Evolutionary conservation across 345 rosid genomes (phyloP).

Genomic region (Eutrema yunnanense): DNA sequence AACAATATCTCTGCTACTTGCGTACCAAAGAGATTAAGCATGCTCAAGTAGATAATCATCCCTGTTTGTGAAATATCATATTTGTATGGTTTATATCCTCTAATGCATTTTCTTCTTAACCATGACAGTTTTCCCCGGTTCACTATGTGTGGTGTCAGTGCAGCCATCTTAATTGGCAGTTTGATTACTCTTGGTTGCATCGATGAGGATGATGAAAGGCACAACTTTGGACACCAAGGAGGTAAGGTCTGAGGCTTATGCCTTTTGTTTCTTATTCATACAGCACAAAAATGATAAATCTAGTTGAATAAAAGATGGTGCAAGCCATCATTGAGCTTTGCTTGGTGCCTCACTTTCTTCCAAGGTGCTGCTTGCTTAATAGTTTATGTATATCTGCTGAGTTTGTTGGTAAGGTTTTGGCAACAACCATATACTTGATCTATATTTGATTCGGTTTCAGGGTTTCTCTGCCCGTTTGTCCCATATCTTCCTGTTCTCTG

Average conservation of each 20-base stretch:
- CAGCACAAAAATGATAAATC: neutral
- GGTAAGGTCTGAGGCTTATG: slow-evolving; percentile 30
- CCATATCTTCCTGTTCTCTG: slow-evolving; percentile 53
- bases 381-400: neutral
- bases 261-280: neutral
- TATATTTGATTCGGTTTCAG: slow-evolving; percentile 27
- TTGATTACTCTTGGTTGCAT: slow-evolving; percentile 50
- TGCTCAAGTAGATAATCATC: neutral
- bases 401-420: neutral
- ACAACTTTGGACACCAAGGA: slow-evolving; percentile 64
- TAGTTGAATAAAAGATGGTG: neutral
- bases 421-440: neutral
- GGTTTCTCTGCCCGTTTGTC: slow-evolving; percentile 57
- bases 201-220: slow-evolving; percentile 56
- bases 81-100: neutral
- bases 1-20: neutral
- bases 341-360: neutral
- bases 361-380: neutral
- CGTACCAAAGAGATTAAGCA: neutral
- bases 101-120: neutral
- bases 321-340: neutral
- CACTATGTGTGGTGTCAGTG: slow-evolving; percentile 41
- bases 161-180: slow-evolving; percentile 49
- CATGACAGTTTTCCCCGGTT: slow-evolving; percentile 43
- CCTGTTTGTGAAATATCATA: neutral